Conservation (phyloP, 2,329 filamentous ascomycete genomes). For the Scytalidium sp. region DNA sequence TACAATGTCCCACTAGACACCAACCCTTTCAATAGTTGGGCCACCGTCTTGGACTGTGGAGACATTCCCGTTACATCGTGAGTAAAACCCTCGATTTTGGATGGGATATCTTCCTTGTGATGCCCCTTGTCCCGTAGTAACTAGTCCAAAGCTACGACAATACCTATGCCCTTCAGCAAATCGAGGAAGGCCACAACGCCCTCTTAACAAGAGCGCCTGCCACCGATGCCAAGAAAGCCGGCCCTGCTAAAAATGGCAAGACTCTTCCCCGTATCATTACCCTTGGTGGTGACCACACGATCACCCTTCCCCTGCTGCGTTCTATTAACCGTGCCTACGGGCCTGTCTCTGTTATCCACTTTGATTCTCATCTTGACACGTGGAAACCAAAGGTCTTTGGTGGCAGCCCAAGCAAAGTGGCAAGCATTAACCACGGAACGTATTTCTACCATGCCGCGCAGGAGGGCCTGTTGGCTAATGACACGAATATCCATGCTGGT, state of each 20-base stretch:
- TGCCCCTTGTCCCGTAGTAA: conserved; percentile 1
- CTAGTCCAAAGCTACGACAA: conserved; percentile 68
- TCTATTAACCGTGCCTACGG: conserved; percentile 61
- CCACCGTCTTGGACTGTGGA: conserved; percentile 77
- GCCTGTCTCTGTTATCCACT: conserved; percentile 59
- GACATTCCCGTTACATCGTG: conserved; percentile 84
- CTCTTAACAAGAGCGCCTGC: conserved; percentile 69
- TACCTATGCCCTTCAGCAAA: conserved; percentile 75
- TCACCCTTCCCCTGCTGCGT: conserved; percentile 56
- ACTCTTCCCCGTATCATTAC: conserved; percentile 81
- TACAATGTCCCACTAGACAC: conserved; percentile 80
- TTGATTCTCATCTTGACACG: conserved; percentile 64
- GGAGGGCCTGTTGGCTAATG: conserved; percentile 76
- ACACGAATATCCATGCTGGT: conserved; percentile 84
- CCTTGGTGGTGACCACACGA: conserved; percentile 63
- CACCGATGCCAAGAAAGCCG: conserved; percentile 64
- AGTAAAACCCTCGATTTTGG: conserved; percentile 26
- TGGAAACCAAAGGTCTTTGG: conserved; percentile 87
- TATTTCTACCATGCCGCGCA: conserved; percentile 83
- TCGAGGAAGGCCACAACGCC: conserved; percentile 78
- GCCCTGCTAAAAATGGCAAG: conserved; percentile 68
- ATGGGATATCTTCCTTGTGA: not conserved
- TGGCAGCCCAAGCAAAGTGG: conserved; percentile 71
- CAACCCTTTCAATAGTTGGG: conserved; percentile 80
- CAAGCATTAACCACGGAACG: conserved; percentile 81